Base-by-base conservation (phyloP, 1,139 yeast species). In the Blastobotrys proliferans region DNA sequence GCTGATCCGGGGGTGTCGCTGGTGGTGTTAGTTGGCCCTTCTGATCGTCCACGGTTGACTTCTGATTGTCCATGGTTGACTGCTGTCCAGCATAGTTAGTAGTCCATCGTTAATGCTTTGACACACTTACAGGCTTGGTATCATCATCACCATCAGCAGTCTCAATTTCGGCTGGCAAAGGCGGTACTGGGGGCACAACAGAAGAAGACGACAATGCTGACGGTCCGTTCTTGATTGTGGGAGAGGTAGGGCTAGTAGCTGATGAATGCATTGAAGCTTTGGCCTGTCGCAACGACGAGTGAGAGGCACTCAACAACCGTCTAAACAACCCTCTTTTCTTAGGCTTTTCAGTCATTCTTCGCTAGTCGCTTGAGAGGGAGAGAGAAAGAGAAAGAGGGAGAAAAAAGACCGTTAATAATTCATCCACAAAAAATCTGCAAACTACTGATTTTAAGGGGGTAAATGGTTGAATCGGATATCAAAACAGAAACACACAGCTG, bases 281-380 rank as follows among this genome's bases (percentile, higher is more conserved):
- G 26, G 35, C 34, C 11, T 44, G 44, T 34, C 46, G 19, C 24
- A 44, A 38, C 9, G 49, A 44, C 9, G 48, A 43, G 32, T 44
- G 44, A 6, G 52, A 47, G 4, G 47, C 47, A 4, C 49, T 42
- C 27, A 51, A 45, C 6, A 51, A 40, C 31, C 54, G 41, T 38
- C 46, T 34, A 24, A 51, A 44, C 14, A 51, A 38, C 17, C 53
- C 48, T 21, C 43, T 32, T 29, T 44, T 48, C 40, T 44, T 50
- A 24, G 38, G 38, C 21, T 34, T 40, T 14, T 37, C 41, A 2
- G 38, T 13, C 38, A 35, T 35, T 18, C 3, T 35, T 13, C 3
- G 19, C 6, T 16, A 30, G 19, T 16, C 21, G 8, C 17, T 30
- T 6, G 10, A 30, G 17, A 13, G 9, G 17, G 21, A 17, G 13